Conservation (phyloP, 2,329 filamentous ascomycete genomes). For the Aspergillus ruber region DNA sequence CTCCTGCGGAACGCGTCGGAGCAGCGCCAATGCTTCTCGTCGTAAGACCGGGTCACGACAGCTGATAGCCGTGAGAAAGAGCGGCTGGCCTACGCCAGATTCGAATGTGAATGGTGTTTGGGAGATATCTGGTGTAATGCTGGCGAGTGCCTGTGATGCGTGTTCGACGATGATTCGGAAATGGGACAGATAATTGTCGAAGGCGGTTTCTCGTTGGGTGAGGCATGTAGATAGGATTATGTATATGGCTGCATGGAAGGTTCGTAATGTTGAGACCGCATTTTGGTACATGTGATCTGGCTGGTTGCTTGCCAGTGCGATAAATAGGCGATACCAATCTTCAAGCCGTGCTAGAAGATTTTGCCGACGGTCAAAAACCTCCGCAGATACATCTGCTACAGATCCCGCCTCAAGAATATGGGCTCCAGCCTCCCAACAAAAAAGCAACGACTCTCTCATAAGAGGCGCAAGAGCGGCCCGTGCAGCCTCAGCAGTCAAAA, state of each 20-base stretch:
- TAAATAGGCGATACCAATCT: neutral
- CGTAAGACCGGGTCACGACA: constrained; percentile 27
- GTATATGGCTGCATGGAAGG: constrained; percentile 18
- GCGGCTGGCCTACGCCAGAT: constrained; percentile 20
- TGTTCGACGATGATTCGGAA: constrained; percentile 24
- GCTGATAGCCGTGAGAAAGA: constrained; percentile 26
- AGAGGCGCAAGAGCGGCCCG: constrained; percentile 7
- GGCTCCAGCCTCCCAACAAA: constrained; percentile 10
- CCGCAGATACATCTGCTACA: neutral
- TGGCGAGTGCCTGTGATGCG: constrained; percentile 13
- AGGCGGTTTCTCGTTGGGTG: constrained; percentile 13
- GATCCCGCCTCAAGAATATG: constrained; percentile 1
- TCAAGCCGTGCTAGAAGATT: neutral
- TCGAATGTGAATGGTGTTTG: constrained; percentile 25
- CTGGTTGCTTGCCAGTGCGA: neutral
- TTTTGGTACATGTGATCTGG: neutral
- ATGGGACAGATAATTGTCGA: constrained; percentile 16
- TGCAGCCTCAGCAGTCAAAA: constrained; percentile 6
- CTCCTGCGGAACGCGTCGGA: constrained; percentile 18
- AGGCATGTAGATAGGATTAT: constrained; percentile 17
- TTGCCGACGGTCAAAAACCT: neutral
- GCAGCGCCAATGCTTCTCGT: constrained; percentile 21
- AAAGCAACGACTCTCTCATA: constrained; percentile 7
- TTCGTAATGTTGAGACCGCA: constrained; percentile 15
- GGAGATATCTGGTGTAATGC: constrained; percentile 11